These are phyloP conservation scores for Tilletia walkeri DNA, from an alignment of 1,284 basidiomycete genomes.

Conservation along the genomic window DNA sequence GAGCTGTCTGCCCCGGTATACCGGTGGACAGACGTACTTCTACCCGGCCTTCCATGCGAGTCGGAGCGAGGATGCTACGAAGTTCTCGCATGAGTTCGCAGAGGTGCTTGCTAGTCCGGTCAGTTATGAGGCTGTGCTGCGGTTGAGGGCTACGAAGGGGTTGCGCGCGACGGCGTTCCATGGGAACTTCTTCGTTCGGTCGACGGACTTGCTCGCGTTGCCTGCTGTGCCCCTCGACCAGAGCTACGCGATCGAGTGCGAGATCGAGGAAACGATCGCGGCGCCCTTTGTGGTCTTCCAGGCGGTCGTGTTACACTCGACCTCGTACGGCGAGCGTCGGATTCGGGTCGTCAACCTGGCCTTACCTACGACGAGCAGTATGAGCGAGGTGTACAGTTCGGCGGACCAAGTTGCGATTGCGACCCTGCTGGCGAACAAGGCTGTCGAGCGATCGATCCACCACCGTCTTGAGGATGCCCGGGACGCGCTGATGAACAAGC, in stretches of 20 bases:
- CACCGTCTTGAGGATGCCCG: conserved; percentile 86
- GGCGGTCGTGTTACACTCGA: conserved; percentile 92
- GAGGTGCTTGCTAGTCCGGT: conserved; percentile 89
- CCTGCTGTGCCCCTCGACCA: conserved; percentile 95
- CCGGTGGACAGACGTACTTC: conserved; percentile 95
- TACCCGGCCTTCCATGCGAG: conserved; percentile 97
- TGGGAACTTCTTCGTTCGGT: conserved; percentile 98
- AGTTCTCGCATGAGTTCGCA: conserved; percentile 96
- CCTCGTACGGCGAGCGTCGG: conserved; percentile 90
- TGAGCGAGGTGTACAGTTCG: conserved; percentile 90
- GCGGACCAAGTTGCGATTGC: conserved; percentile 91
- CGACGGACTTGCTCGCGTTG: conserved; percentile 93
- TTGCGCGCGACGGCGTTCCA: conserved; percentile 97
- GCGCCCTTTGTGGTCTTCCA: conserved; percentile 92
- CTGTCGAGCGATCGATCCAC: conserved; percentile 86
- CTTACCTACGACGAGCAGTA: conserved; percentile 84
- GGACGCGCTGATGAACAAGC: conserved; percentile 82
- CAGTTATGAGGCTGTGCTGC: conserved; percentile 95
- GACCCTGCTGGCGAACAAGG: conserved; percentile 90
- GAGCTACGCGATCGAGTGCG: conserved; percentile 93
- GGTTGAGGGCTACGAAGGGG: conserved; percentile 79
- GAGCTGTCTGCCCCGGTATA: conserved; percentile 90
- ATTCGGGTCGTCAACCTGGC: conserved; percentile 93
- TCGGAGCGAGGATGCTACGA: conserved; percentile 89
- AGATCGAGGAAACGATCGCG: conserved; percentile 93